These are phyloP conservation scores for Misopates orontium DNA, from an alignment of 257 asterid genomes.

Conservation along the genomic window DNA sequence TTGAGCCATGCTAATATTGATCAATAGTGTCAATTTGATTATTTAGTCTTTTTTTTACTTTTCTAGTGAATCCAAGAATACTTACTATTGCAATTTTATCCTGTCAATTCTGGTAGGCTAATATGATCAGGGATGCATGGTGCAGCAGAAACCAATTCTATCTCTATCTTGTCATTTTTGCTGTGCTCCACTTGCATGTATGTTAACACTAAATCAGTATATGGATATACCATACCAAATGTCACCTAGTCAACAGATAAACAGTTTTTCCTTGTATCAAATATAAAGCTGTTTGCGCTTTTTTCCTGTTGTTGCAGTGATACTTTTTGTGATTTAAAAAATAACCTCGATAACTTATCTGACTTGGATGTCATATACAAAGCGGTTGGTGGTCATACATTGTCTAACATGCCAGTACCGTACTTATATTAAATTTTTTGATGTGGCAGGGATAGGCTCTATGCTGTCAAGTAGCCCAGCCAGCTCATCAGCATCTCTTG, in stretches of 20 bases:
- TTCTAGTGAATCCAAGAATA: not conserved
- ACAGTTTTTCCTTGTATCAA: not conserved
- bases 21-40: not conserved
- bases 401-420: slow-evolving; percentile 15
- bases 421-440: not conserved
- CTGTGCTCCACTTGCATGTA: not conserved
- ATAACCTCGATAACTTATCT: slow-evolving; percentile 1
- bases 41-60: not conserved
- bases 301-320: not conserved
- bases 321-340: slow-evolving; percentile 8
- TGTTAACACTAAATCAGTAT: not conserved
- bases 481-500: slow-evolving; percentile 78
- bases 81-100: not conserved
- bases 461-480: slow-evolving; percentile 78
- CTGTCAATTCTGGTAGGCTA: not conserved
- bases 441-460: slow-evolving; percentile 68
- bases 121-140: not conserved
- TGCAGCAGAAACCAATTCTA: slow-evolving; percentile 4
- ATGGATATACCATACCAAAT: not conserved
- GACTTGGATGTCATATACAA: slow-evolving; percentile 14
- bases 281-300: not conserved
- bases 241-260: not conserved
- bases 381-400: slow-evolving; percentile 19
- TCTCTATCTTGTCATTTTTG: not conserved
- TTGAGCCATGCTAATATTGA: not conserved